Evolutionary conservation across 495 filamentous ascomycete genomes (phyloP).

Genomic region (Tuber aestivum): DNA sequence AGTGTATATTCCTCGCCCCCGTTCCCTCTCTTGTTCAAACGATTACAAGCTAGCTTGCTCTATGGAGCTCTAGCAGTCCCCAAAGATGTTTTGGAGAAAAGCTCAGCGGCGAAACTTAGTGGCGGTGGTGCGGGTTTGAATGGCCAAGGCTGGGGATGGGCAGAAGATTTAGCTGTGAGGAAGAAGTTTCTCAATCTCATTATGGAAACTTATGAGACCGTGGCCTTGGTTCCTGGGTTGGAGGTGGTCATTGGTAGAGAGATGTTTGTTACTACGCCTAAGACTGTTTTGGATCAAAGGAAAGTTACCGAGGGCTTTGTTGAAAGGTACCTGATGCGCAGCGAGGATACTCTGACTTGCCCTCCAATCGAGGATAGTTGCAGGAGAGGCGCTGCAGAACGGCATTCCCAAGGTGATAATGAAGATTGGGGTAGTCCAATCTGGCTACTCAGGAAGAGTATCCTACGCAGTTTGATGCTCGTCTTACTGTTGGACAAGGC

Average conservation of each 20-base stretch:
- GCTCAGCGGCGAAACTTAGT: slow-evolving; percentile 35
- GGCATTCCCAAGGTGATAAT: slow-evolving; percentile 30
- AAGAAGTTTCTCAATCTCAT: slow-evolving; percentile 56
- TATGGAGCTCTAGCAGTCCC: slow-evolving; percentile 58
- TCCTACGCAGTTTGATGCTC: slow-evolving; percentile 58
- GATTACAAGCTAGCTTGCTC: slow-evolving; percentile 58
- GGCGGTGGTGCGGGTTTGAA: slow-evolving; percentile 17
- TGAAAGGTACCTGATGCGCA: slow-evolving; percentile 55
- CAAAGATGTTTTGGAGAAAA: slow-evolving; percentile 49
- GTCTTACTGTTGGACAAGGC: slow-evolving; percentile 56
- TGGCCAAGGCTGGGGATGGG: slow-evolving; percentile 45
- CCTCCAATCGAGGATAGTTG: slow-evolving; percentile 29
- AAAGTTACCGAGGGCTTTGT: slow-evolving; percentile 52
- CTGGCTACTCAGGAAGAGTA: slow-evolving; percentile 53
- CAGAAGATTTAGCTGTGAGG: slow-evolving; percentile 56
- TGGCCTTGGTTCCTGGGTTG: slow-evolving; percentile 49
- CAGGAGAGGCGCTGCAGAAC: slow-evolving; percentile 20
- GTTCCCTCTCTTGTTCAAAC: slow-evolving; percentile 53
- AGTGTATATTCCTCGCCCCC: slow-evolving; percentile 52
- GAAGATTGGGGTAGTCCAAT: slow-evolving; percentile 45
- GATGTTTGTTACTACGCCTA: slow-evolving; percentile 40
- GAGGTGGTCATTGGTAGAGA: slow-evolving; percentile 60
- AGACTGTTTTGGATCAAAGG: slow-evolving; percentile 43
- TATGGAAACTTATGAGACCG: slow-evolving; percentile 54
- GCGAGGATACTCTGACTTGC: slow-evolving; percentile 50